phyloP scores from a whole-genome alignment of 208 protist genomes.

The Polymyxa betae region DNA sequence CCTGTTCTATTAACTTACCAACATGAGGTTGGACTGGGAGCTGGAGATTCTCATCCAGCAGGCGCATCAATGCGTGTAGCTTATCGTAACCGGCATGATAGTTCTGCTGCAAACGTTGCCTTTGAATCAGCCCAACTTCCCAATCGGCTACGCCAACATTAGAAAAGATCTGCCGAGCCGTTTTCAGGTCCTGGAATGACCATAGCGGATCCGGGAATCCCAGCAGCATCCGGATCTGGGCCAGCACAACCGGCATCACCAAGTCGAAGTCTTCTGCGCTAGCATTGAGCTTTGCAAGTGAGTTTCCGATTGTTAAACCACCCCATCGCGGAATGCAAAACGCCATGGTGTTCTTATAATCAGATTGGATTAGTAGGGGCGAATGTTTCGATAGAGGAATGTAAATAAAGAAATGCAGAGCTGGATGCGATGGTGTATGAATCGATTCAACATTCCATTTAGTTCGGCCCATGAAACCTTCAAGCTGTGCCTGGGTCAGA shows the following conservation, averaged over 20 bases:
- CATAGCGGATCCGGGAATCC: not conserved
- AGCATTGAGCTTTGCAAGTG: not conserved
- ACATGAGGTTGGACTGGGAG: not conserved
- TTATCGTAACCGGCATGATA: not conserved
- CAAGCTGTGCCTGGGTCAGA: not conserved
- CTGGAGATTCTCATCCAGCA: constrained; percentile 27
- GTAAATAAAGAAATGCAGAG: constrained; percentile 21
- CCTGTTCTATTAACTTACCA: not conserved
- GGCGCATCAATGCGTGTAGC: not conserved
- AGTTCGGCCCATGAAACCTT: constrained; percentile 5
- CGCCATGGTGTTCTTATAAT: not conserved
- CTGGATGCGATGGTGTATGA: constrained; percentile 11
- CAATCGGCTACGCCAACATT: not conserved
- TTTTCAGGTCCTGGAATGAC: not conserved
- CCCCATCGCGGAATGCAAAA: constrained; percentile 8
- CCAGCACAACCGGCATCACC: not conserved
- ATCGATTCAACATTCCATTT: constrained; percentile 54
- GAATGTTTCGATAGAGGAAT: not conserved
- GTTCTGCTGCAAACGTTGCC: not conserved
- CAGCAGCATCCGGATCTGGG: constrained; percentile 3
- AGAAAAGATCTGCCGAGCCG: not conserved
- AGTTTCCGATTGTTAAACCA: not conserved
- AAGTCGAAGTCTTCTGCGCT: not conserved
- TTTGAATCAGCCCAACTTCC: not conserved
- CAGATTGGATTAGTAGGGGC: not conserved